phyloP scores from a whole-genome alignment of 768 basidiomycete genomes.

The Megacollybia marginata region DNA sequence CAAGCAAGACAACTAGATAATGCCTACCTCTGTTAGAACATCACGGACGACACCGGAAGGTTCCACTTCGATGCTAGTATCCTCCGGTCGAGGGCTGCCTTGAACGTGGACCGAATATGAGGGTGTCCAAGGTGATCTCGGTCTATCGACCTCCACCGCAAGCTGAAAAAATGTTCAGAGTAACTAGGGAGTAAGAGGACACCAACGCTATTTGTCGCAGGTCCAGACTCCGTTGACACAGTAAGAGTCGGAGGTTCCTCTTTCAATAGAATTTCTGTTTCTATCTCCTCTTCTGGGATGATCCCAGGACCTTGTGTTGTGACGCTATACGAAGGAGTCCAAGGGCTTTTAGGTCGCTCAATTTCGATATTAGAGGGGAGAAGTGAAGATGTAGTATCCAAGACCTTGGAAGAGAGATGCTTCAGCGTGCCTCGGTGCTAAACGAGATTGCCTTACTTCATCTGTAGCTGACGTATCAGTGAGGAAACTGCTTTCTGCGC shows the following conservation, averaged over 20 bases:
- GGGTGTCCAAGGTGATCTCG: slow-evolving; percentile 27
- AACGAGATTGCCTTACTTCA: too few species aligned
- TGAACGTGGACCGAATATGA: slow-evolving; percentile 29
- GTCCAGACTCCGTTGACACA: not conserved
- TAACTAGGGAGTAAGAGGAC: too few species aligned
- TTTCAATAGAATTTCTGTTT: slow-evolving; percentile 6
- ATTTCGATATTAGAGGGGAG: slow-evolving; percentile 9
- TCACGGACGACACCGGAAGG: too few species aligned
- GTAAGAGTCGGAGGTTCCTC: not conserved
- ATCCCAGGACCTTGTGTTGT: slow-evolving; percentile 32
- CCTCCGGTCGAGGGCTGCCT: slow-evolving; percentile 15
- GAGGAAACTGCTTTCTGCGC: too few species aligned
- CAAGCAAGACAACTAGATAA: not conserved
- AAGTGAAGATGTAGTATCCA: not conserved
- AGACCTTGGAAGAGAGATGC: too few species aligned
- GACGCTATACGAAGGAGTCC: slow-evolving; percentile 48
- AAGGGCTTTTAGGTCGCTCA: slow-evolving; percentile 43
- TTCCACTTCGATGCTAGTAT: too few species aligned
- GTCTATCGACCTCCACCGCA: slow-evolving; percentile 7
- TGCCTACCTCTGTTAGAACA: too few species aligned
- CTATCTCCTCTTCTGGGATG: slow-evolving; percentile 14
- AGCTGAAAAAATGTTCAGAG: not conserved
- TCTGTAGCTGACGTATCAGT: too few species aligned
- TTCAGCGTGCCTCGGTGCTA: too few species aligned
- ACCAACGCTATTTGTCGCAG: too few species aligned